Conservation (phyloP, 1,284 basidiomycete species). For the Polyporus tsugae region DNA sequence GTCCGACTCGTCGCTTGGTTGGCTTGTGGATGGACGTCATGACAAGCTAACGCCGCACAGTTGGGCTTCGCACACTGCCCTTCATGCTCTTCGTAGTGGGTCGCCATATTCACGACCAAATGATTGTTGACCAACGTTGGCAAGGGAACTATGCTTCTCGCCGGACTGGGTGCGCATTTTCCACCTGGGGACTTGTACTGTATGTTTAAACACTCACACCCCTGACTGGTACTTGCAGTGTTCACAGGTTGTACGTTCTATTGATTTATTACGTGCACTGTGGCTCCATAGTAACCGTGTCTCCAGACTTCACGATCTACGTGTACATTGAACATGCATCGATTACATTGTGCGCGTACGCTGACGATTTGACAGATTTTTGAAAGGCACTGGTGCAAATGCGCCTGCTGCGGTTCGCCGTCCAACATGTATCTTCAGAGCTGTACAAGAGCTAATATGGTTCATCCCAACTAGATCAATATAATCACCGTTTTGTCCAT, state of each 20-base stretch:
- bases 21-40: neutral
- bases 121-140: neutral
- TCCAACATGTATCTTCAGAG: neutral
- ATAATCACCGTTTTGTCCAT: neutral
- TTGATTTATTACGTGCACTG: neutral
- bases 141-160: slow-evolving; percentile 3
- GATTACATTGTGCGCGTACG: neutral
- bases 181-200: neutral
- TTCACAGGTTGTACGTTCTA: neutral
- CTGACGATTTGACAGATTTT: neutral
- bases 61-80: neutral
- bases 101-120: neutral
- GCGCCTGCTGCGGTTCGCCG: neutral
- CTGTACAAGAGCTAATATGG: neutral
- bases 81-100: slow-evolving; percentile 4
- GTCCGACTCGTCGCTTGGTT: neutral
- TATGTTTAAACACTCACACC: neutral
- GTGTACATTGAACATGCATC: neutral
- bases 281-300: neutral
- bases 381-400: neutral
- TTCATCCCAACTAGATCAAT: neutral
- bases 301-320: neutral
- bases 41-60: neutral
- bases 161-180: neutral
- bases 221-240: neutral